phyloP scores from a whole-genome alignment of 768 basidiomycete species.

The Leccinum incarnatum region DNA sequence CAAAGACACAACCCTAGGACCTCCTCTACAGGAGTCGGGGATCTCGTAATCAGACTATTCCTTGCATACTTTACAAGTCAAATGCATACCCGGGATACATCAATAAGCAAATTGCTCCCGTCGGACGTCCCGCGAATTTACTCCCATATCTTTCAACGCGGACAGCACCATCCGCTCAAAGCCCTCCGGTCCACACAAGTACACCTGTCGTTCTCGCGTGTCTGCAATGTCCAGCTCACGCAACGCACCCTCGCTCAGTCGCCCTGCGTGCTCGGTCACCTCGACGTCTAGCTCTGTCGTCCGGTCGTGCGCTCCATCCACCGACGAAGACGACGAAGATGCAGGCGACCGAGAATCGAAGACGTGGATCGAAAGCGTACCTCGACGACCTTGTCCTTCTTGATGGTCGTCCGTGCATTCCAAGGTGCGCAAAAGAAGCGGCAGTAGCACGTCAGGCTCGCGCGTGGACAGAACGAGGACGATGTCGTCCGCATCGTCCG shows the following conservation, averaged over 20 bases:
- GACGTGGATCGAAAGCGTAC: constrained; percentile 37
- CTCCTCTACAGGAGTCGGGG: too few species aligned
- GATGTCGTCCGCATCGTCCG: constrained; percentile 35
- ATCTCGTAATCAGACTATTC: too few species aligned
- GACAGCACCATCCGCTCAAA: constrained; percentile 43
- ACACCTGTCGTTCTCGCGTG: constrained; percentile 32
- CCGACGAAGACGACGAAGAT: not conserved
- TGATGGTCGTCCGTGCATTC: not conserved
- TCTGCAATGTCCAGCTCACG: constrained; percentile 7
- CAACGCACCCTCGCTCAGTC: constrained; percentile 15
- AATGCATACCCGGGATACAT: not conserved
- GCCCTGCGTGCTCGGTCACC: constrained; percentile 17
- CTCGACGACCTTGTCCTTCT: not conserved
- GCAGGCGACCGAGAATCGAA: constrained; percentile 27
- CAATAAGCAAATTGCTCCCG: constrained; percentile 47
- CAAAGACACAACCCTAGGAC: too few species aligned
- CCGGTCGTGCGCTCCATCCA: constrained; percentile 2
- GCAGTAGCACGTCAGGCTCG: constrained; percentile 50
- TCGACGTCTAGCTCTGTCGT: constrained; percentile 15
- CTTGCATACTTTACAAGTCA: too few species aligned
- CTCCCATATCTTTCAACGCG: constrained; percentile 35
- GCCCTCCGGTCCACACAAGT: constrained; percentile 48
- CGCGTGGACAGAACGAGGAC: constrained; percentile 48
- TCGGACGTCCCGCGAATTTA: constrained; percentile 32
- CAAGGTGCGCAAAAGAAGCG: constrained; percentile 29